phyloP scores from a whole-genome alignment of 495 filamentous ascomycete species.

The Talaromyces ruber region DNA sequence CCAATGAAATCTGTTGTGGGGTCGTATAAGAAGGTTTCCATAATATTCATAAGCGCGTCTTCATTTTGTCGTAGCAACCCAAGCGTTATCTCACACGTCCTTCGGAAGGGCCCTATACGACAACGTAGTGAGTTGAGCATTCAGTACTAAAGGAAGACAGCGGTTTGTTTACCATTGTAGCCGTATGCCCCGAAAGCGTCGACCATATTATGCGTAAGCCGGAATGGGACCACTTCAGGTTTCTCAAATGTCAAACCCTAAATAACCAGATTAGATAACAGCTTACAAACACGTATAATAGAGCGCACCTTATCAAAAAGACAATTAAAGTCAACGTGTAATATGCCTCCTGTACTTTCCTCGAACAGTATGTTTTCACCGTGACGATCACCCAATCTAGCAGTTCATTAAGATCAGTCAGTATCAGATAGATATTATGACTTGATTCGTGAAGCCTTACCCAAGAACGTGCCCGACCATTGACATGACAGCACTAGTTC shows the following conservation, averaged over 20 bases:
- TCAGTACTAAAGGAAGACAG: background rate
- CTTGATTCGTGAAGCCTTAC: conserved; percentile 16
- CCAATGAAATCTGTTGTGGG: conserved; percentile 89
- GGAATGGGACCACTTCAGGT: conserved; percentile 94
- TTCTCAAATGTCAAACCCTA: conserved; percentile 84
- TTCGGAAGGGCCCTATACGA: conserved; percentile 69
- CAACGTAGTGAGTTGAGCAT: background rate
- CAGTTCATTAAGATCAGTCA: background rate
- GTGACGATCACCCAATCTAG: conserved; percentile 84
- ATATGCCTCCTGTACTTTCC: conserved; percentile 84
- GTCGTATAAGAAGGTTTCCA: conserved; percentile 95
- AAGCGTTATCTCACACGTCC: conserved; percentile 81
- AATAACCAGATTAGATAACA: conserved; percentile 5
- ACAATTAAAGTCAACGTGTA: conserved; percentile 99
- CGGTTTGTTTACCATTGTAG: conserved; percentile 50
- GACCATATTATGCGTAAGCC: conserved; percentile 95
- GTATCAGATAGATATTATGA: background rate
- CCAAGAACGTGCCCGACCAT: conserved; percentile 94
- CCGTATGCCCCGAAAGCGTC: conserved; percentile 92
- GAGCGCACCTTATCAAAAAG: conserved; percentile 78
- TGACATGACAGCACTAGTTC: conserved; percentile 93
- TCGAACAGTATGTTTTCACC: conserved; percentile 96
- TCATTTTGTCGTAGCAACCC: conserved; percentile 79
- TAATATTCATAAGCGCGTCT: conserved; percentile 91
- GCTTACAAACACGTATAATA: background rate